Conservation (phyloP, 306 rosid species). For the Rubus idaeus region DNA sequence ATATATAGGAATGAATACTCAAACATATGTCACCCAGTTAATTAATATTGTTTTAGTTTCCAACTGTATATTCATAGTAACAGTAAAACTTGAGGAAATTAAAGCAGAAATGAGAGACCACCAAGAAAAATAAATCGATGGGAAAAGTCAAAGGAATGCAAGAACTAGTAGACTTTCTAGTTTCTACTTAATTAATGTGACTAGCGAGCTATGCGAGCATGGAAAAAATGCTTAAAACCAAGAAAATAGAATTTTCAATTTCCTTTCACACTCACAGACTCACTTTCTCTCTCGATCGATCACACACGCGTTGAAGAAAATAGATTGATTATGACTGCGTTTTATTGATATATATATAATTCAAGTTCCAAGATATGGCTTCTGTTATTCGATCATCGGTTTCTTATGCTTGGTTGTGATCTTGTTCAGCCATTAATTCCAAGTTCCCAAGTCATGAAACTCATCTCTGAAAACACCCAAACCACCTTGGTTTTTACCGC, state of each 20-base stretch:
- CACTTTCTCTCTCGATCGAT: background rate
- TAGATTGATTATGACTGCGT: background rate
- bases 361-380: background rate
- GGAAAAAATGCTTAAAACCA: background rate
- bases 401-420: background rate
- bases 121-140: background rate
- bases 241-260: background rate
- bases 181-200: background rate
- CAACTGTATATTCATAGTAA: background rate
- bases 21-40: too few species aligned
- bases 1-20: too few species aligned
- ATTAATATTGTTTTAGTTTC: too few species aligned
- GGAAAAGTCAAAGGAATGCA: background rate
- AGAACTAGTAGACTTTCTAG: background rate
- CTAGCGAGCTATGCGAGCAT: background rate
- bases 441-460: background rate
- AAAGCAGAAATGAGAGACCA: background rate
- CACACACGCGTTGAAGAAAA: background rate
- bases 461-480: background rate
- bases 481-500: background rate
- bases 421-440: background rate
- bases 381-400: background rate
- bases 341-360: background rate
- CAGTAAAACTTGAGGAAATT: background rate
- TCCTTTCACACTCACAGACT: background rate